Base-by-base conservation (phyloP, 2,329 filamentous ascomycete genomes). In the Tolypocladium pustulatum region DNA sequence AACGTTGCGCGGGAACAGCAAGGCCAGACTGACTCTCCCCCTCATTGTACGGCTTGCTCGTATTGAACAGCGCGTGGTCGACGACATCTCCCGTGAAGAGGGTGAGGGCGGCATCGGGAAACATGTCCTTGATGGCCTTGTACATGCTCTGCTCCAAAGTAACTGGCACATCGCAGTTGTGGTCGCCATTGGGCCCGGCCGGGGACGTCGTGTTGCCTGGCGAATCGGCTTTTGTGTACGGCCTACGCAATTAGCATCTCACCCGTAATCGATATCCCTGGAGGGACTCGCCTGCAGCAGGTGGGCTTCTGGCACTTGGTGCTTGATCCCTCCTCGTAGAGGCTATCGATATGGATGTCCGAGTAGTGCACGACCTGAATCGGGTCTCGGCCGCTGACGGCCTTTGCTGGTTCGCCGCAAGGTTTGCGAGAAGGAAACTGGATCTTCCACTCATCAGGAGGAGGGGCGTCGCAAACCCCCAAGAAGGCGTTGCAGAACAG, bases 71-170 rank as follows among this genome's bases (percentile, higher is more conserved):
- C 1, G 73, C 75, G 59, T 82, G 79, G 58, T 83, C 79, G 9
- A 84, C 73, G 34, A 85, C 75, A 60, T 85, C 82, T 6, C 83
- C 83, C 0, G 82, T 85, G 68, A 83, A 85, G 55, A 85, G 74
- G n/a, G 76, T 72, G 60, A 85, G 82, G 1, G 75, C 73, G 0
- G 79, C 76, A 59, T 81, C 71, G 1, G 76, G 76, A 0, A 73
- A 75, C 20, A 80, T 61, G 6, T 70, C 62, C 52, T 71, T 72
- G 63, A 85, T 82, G 13, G 77, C 76, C 0, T 75, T 71, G 61
- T 82, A 77, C 78, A 84, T 78, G 70, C 80, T 83, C 55, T 79
- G 66, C 63, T 84, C 80, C 1, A 85, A 72, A 15, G 66, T 71
- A 15, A 75, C 61, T 0, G 82, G 82, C 0, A 75, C 66, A 63